Conservation (phyloP, 768 basidiomycete genomes). For the Trametes coccinea region DNA sequence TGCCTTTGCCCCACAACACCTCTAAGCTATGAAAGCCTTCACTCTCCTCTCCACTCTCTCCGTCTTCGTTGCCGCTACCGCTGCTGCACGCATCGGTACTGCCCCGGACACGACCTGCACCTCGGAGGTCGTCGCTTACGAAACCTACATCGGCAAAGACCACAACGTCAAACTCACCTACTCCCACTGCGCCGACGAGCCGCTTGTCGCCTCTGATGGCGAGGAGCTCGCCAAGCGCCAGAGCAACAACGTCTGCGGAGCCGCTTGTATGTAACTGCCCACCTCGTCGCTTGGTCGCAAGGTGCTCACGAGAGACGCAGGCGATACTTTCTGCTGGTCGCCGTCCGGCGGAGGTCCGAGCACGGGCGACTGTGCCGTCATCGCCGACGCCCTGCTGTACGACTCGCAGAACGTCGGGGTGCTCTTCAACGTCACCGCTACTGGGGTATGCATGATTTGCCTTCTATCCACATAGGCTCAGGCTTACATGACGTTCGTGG, state of each 20-base stretch:
- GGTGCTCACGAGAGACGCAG: slow-evolving; percentile 1
- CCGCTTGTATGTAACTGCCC: slow-evolving; percentile 35
- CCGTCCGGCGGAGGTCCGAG: slow-evolving; percentile 48
- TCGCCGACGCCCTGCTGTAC: slow-evolving; percentile 50
- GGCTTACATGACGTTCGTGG: background rate
- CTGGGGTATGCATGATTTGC: background rate
- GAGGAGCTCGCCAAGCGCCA: slow-evolving; percentile 26
- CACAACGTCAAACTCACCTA: slow-evolving; percentile 43
- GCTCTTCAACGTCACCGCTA: slow-evolving; percentile 12
- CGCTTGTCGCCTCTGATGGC: slow-evolving; percentile 1
- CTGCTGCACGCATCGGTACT: slow-evolving; percentile 6
- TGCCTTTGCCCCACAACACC: background rate
- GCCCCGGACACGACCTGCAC: background rate
- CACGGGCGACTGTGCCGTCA: slow-evolving; percentile 49
- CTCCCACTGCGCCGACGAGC: slow-evolving; percentile 33
- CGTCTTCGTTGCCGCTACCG: background rate
- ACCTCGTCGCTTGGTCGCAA: no score
- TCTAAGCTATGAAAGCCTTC: background rate
- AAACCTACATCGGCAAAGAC: slow-evolving; percentile 41
- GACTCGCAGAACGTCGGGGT: slow-evolving; percentile 48
- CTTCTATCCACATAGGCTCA: background rate
- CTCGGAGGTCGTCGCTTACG: slow-evolving; percentile 19
- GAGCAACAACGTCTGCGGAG: slow-evolving; percentile 40
- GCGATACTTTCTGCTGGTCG: slow-evolving; percentile 45
- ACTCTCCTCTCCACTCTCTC: background rate